A percentile compares a stretch with the other conserved stretches of the same genome.
These are phyloP conservation scores for Apocynum venetum DNA, from an alignment of 257 asterid genomes.

Conservation along the genomic window DNA sequence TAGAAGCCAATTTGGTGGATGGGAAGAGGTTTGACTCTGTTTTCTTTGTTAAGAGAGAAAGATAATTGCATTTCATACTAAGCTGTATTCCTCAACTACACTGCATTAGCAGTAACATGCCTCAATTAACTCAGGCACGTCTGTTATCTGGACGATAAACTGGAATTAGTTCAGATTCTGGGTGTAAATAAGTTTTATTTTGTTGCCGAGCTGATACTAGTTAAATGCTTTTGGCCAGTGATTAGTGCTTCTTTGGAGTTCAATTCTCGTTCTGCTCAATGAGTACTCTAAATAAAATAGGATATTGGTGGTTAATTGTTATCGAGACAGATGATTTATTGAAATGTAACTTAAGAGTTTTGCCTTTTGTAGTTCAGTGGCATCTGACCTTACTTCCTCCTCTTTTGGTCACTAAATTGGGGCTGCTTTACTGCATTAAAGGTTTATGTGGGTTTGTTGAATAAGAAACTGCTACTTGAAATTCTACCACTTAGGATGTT, in stretches of 20 bases:
- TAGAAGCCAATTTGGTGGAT: conserved; percentile 57
- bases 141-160: neutral
- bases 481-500: neutral
- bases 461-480: neutral
- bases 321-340: neutral
- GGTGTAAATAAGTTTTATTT: neutral
- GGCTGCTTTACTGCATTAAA: neutral
- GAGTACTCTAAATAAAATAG: neutral
- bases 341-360: neutral
- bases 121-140: neutral
- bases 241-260: neutral
- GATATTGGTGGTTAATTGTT: neutral
- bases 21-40: conserved; percentile 51
- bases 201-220: neutral
- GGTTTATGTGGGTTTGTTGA: neutral
- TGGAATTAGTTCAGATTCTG: neutral
- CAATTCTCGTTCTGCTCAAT: neutral
- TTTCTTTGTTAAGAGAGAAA: neutral
- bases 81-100: neutral
- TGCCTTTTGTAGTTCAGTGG: neutral
- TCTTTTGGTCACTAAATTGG: neutral
- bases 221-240: neutral
- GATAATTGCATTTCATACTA: neutral
- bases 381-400: neutral
- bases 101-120: neutral